Base-by-base conservation (phyloP, 768 basidiomycete species). In the Agaricus subrufescens region DNA sequence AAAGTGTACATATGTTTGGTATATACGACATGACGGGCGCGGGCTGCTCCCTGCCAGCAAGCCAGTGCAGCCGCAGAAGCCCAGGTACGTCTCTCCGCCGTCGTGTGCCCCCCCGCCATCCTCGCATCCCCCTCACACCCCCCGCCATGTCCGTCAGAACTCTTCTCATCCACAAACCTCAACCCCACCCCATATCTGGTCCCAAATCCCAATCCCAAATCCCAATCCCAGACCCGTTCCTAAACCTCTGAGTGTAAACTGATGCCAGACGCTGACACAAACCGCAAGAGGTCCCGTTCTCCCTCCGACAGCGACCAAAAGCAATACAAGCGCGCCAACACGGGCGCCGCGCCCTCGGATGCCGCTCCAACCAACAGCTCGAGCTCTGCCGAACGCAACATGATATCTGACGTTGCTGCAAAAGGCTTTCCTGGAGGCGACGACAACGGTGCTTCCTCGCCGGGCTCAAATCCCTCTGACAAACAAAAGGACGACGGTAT, bases 191-290 rank as follows among this genome's bases (percentile, higher is more conserved):
- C 65, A 60, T 71, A 69, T 74, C 72, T 71, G 66, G 73, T 67
- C 72, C 73, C 65, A 69, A 70, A 67, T 15, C 67, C 65, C 69
- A 65, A 65, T 67, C 64, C 61, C 75, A 68, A 66, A 62, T 66
- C 67, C 65, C 69, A 65, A 65, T 67, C 64, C 61, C 75, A 68
- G 65, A 62, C 65, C 65, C 65, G 55, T 62, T 60, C 63, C 48
- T 62, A 62, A 56, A 61, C 52, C 66, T 66, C 62, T 46, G 61
- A 62, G 61, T 66, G 52, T 73, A 70, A 71, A 74, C 78, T 84
- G 67, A 90, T 89, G 88, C 85, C 86, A 89, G 89, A 90, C 80
- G 81, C 83, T 78, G 89, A 91, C 77, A 78, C 80, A 63, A 89
- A 78, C 70, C 87, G 89, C 74, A 92, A 92, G 74, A 82, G 90